Percentiles rank a stretch among this genome's conserved stretches.
phyloP scores from a whole-genome alignment of 2,329 filamentous ascomycete genomes.

The Teratosphaeria pseudoeucalypti region DNA sequence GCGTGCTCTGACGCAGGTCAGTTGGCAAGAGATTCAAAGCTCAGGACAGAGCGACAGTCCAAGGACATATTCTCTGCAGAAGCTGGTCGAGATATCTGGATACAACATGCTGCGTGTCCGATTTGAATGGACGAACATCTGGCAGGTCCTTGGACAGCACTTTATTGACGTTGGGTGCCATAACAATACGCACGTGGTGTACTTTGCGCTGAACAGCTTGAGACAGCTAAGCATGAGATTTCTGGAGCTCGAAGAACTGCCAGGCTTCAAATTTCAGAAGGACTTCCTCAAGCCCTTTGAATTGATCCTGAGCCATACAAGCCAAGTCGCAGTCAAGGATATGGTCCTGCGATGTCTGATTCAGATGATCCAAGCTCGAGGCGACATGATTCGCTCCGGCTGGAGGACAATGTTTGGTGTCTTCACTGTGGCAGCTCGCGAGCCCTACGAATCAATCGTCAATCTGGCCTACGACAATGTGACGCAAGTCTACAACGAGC shows the following conservation, averaged over 20 bases:
- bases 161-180: constrained; percentile 98
- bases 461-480: constrained; percentile 97
- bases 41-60: constrained; percentile 93
- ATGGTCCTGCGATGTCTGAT: constrained; percentile 93
- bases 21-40: constrained; percentile 98
- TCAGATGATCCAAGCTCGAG: constrained; percentile 96
- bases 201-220: constrained; percentile 91
- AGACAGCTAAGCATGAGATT: constrained; percentile 97
- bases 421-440: constrained; percentile 87
- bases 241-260: constrained; percentile 94
- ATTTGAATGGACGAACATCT: constrained; percentile 97
- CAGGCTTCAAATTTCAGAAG: constrained; percentile 99
- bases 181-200: constrained; percentile 91
- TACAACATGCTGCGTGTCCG: constrained; percentile 99
- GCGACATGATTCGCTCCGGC: constrained; percentile 92
- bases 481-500: constrained; percentile 85
- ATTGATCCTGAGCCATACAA: constrained; percentile 90
- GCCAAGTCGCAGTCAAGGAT: constrained; percentile 86
- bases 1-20: constrained; percentile 82
- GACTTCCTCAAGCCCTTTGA: constrained; percentile 98
- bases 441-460: constrained; percentile 90
- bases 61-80: constrained; percentile 92
- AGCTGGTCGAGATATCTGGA: constrained; percentile 96
- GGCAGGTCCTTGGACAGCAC: constrained; percentile 94
- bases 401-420: constrained; percentile 99